These are phyloP conservation scores for Cornus controversa DNA, from an alignment of 148 eudicot species.

Conservation along the genomic window DNA sequence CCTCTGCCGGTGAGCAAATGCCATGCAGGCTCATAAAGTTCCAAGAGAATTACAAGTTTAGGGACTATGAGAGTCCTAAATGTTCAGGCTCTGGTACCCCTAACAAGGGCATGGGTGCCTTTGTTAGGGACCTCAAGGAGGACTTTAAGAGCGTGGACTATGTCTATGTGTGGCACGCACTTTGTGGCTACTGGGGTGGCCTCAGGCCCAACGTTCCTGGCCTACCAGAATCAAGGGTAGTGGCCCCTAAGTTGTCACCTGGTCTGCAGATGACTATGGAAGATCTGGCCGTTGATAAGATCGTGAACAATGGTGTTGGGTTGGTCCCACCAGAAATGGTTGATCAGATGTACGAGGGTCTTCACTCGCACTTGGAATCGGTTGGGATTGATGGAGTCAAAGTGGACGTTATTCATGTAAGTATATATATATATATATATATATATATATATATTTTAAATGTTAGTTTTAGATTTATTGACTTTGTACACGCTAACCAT, in stretches of 20 bases:
- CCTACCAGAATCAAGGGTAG: constrained; percentile 53
- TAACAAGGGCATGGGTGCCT: constrained; percentile 73
- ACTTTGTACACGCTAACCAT: too few relatives aligned
- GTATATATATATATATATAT: constrained; percentile 11
- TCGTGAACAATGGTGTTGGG: constrained; percentile 86
- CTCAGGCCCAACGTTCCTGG: constrained; percentile 57
- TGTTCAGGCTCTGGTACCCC: constrained; percentile 20
- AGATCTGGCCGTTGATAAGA: constrained; percentile 89
- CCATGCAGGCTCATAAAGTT: constrained; percentile 77
- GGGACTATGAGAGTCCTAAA: constrained; percentile 62
- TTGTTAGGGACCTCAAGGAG: constrained; percentile 72
- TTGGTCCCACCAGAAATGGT: constrained; percentile 69
- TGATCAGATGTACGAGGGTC: constrained; percentile 71
- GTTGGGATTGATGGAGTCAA: constrained; percentile 93
- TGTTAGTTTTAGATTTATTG: too few relatives aligned
- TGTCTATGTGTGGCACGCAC: constrained; percentile 96
- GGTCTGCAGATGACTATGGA: constrained; percentile 83
- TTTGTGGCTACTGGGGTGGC: constrained; percentile 98
- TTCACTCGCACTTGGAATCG: constrained; percentile 72
- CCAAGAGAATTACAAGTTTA: constrained; percentile 77
- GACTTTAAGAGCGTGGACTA: constrained; percentile 65
- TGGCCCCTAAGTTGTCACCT: constrained; percentile 60
- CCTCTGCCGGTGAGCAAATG: constrained; percentile 95
- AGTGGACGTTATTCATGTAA: constrained; percentile 92
- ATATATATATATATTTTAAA: background rate